phyloP scores from a whole-genome alignment of 306 rosid species.

The Mimosa pudica region DNA sequence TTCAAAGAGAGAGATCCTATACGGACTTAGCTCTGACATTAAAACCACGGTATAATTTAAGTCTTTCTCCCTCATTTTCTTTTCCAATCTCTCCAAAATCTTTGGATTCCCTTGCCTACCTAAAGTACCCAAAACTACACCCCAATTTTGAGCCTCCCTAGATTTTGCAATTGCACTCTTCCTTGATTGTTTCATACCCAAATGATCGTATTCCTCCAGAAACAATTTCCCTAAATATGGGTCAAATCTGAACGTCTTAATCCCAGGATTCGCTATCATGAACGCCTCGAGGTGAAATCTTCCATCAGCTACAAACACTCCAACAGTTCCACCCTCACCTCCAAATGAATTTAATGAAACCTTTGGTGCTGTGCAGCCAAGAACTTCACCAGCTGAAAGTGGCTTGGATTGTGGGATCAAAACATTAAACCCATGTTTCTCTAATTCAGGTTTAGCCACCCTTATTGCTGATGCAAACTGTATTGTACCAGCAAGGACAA shows the following conservation, averaged over 20 bases:
- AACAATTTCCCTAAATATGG: constrained; percentile 84
- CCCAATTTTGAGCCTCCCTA: constrained; percentile 68
- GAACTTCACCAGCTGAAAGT: constrained; percentile 84
- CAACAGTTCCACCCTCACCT: constrained; percentile 46
- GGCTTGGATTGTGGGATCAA: constrained; percentile 87
- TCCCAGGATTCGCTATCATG: constrained; percentile 88
- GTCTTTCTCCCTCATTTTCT: constrained; percentile 66
- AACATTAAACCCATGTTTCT: constrained; percentile 68
- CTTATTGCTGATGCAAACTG: constrained; percentile 84
- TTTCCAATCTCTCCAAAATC: constrained; percentile 76
- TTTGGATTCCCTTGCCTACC: constrained; percentile 96
- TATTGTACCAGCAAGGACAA: constrained; percentile 83
- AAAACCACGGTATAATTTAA: constrained; percentile 65
- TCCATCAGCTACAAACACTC: constrained; percentile 87
- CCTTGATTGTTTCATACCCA: constrained; percentile 77
- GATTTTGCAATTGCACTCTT: constrained; percentile 65
- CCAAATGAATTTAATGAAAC: constrained; percentile 39
- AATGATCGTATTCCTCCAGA: constrained; percentile 86
- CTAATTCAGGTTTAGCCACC: constrained; percentile 69
- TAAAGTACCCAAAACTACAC: constrained; percentile 80
- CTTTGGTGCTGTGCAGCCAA: constrained; percentile 92
- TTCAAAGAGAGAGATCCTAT: constrained; percentile 65
- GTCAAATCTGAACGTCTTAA: constrained; percentile 77
- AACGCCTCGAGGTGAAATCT: constrained; percentile 91
- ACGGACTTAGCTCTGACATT: constrained; percentile 92